Percentiles rank a stretch among this genome's conserved stretches.
These are phyloP conservation scores for Colletotrichum cuscutae DNA, from an alignment of 2,329 filamentous ascomycete species.

Conservation along the genomic window DNA sequence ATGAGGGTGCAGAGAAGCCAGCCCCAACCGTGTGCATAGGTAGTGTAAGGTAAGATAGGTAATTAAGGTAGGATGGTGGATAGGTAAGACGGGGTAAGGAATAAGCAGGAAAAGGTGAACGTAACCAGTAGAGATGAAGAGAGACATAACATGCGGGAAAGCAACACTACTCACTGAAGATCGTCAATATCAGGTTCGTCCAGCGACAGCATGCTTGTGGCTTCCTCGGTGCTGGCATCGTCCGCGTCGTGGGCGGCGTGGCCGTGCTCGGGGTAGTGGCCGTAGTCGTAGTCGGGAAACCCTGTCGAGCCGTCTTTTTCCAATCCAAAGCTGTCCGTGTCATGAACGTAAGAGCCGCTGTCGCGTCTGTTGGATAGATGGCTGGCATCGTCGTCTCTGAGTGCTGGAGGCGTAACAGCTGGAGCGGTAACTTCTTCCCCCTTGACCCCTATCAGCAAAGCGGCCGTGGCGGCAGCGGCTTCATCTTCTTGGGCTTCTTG, in stretches of 20 bases:
- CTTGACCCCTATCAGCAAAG: conserved; percentile 32
- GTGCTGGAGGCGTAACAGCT: conserved; percentile 35
- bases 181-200: not conserved
- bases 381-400: conserved; percentile 42
- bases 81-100: not conserved
- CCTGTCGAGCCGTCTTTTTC: conserved; percentile 24
- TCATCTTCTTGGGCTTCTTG: conserved; percentile 52
- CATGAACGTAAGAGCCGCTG: conserved; percentile 47
- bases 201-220: conserved; percentile 17
- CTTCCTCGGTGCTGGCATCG: conserved; percentile 16
- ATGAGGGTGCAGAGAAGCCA: not conserved
- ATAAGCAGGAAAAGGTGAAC: conserved; percentile 8
- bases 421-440: conserved; percentile 30
- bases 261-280: conserved; percentile 5
- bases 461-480: conserved; percentile 36
- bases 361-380: conserved; percentile 50
- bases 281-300: conserved; percentile 23
- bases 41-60: not conserved
- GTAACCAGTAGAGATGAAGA: not conserved
- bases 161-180: conserved; percentile 2
- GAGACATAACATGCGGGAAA: not conserved
- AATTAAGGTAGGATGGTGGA: not conserved
- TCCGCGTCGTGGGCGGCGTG: not conserved
- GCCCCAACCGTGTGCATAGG: not conserved
- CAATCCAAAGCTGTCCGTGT: conserved; percentile 33